A percentile compares a stretch with the other conserved stretches of the same genome.
Evolutionary conservation across 192 early-diverging fungal species (phyloP).

Genomic region (Coemansia guatemalensis): DNA sequence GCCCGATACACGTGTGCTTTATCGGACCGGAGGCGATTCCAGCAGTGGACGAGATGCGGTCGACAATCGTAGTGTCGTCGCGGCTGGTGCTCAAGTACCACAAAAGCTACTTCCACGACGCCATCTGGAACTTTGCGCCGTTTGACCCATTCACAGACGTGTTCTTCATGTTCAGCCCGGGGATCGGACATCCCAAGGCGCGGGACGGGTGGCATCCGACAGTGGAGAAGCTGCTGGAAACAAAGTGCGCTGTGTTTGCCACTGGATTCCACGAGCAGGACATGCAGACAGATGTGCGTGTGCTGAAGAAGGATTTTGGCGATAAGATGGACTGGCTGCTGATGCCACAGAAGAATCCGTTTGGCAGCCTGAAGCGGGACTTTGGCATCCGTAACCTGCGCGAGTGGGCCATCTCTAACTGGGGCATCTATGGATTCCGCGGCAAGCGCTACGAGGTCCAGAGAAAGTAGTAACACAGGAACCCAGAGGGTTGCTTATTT

Average conservation of each 20-base stretch:
- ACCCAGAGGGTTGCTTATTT: neutral
- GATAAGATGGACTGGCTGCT: slow-evolving; percentile 73
- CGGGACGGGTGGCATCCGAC: slow-evolving; percentile 67
- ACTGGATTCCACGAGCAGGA: slow-evolving; percentile 75
- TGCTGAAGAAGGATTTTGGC: slow-evolving; percentile 58
- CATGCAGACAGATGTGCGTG: slow-evolving; percentile 60
- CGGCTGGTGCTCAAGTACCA: slow-evolving; percentile 69
- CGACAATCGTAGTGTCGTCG: slow-evolving; percentile 50
- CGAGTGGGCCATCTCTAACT: slow-evolving; percentile 71
- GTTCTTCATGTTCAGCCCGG: slow-evolving; percentile 79
- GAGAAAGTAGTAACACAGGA: slow-evolving; percentile 20
- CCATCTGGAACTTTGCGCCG: slow-evolving; percentile 57
- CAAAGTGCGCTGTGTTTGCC: slow-evolving; percentile 76
- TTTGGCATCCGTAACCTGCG: slow-evolving; percentile 70
- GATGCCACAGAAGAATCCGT: slow-evolving; percentile 64
- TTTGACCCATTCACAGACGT: slow-evolving; percentile 79
- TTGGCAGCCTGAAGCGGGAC: slow-evolving; percentile 71
- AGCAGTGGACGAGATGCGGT: slow-evolving; percentile 54
- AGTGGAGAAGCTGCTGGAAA: slow-evolving; percentile 64
- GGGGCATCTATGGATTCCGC: slow-evolving; percentile 78
- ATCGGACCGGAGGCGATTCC: slow-evolving; percentile 73
- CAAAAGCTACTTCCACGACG: slow-evolving; percentile 64
- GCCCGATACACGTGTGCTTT: slow-evolving; percentile 77
- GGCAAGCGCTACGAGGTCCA: slow-evolving; percentile 79
- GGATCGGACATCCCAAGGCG: slow-evolving; percentile 62